Percentiles rank a stretch among this genome's conserved stretches.
Evolutionary conservation across 495 filamentous ascomycete species (phyloP).

Genomic region (Acidomyces sp.): DNA sequence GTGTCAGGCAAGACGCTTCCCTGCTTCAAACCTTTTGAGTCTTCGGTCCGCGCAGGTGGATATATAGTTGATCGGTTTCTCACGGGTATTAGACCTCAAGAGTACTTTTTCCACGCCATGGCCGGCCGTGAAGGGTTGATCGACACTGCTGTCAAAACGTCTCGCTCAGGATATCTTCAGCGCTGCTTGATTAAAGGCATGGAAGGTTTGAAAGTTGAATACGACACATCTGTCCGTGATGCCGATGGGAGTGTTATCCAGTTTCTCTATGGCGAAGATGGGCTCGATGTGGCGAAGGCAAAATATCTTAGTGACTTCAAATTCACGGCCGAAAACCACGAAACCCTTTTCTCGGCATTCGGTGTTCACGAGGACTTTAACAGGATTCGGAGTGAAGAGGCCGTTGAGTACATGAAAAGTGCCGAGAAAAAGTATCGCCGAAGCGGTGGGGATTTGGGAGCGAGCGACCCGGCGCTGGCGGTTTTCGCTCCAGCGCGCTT

Average conservation of each 20-base stretch:
- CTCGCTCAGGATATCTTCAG: constrained; percentile 90
- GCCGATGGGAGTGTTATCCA: constrained; percentile 87
- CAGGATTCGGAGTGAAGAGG: constrained; percentile 35
- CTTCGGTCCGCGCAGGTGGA: constrained; percentile 77
- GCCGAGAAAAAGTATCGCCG: constrained; percentile 69
- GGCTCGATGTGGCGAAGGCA: constrained; percentile 84
- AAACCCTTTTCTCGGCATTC: constrained; percentile 42
- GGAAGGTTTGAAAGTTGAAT: constrained; percentile 84
- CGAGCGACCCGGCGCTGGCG: constrained; percentile 64
- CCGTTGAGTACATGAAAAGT: constrained; percentile 52
- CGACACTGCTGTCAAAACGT: constrained; percentile 98
- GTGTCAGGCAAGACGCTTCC: constrained; percentile 93
- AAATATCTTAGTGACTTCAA: constrained; percentile 83
- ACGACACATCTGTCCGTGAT: constrained; percentile 88
- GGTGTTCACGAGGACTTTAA: constrained; percentile 39
- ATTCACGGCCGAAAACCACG: constrained; percentile 71
- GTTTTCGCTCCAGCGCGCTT: constrained; percentile 60
- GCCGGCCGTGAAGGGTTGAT: constrained; percentile 96
- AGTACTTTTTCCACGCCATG: constrained; percentile 99
- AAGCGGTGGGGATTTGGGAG: constrained; percentile 47
- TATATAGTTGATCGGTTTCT: constrained; percentile 95
- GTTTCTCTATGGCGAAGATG: constrained; percentile 95
- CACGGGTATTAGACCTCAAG: constrained; percentile 92
- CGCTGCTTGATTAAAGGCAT: constrained; percentile 98
- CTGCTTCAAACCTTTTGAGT: constrained; percentile 86